These are phyloP conservation scores for Curvularia eragrostidis DNA, from an alignment of 2,329 filamentous ascomycete genomes.

Conservation along the genomic window DNA sequence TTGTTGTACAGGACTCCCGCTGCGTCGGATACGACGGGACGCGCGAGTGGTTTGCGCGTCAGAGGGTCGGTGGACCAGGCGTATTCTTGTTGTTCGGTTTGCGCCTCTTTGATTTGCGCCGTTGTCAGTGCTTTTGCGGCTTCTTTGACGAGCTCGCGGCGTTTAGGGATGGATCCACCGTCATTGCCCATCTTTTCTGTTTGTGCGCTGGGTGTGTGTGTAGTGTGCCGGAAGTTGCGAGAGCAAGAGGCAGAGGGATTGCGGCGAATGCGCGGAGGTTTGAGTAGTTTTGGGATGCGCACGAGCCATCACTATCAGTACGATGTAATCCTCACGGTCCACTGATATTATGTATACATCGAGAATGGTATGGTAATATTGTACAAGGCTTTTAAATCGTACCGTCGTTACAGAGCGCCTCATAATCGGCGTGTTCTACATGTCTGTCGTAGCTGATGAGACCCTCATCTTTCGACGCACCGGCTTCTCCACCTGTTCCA, in stretches of 20 bases:
- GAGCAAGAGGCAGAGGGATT: slow-evolving; percentile 13
- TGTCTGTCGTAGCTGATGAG: not conserved
- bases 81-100: slow-evolving; percentile 83
- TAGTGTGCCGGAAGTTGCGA: not conserved
- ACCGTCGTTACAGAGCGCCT: not conserved
- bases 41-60: slow-evolving; percentile 75
- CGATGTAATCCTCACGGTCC: not conserved
- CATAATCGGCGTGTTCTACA: slow-evolving; percentile 5
- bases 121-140: slow-evolving; percentile 82
- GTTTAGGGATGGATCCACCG: slow-evolving; percentile 91
- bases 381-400: slow-evolving; percentile 9
- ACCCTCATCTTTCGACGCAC: slow-evolving; percentile 5
- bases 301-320: slow-evolving; percentile 13
- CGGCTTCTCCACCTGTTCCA: slow-evolving; percentile 21
- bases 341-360: not conserved
- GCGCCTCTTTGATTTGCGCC: slow-evolving; percentile 86
- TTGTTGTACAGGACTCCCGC: slow-evolving; percentile 92
- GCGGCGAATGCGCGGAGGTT: slow-evolving; percentile 33
- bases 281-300: slow-evolving; percentile 23
- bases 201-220: slow-evolving; percentile 4
- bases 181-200: slow-evolving; percentile 83
- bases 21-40: slow-evolving; percentile 83
- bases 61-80: slow-evolving; percentile 87
- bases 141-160: slow-evolving; percentile 94
- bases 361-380: slow-evolving; percentile 9